Evolutionary conservation across 352 stramenopile species (phyloP), one percentile per base, ranked within the genome.

Genomic region (Globisporangium emineosum): DNA sequence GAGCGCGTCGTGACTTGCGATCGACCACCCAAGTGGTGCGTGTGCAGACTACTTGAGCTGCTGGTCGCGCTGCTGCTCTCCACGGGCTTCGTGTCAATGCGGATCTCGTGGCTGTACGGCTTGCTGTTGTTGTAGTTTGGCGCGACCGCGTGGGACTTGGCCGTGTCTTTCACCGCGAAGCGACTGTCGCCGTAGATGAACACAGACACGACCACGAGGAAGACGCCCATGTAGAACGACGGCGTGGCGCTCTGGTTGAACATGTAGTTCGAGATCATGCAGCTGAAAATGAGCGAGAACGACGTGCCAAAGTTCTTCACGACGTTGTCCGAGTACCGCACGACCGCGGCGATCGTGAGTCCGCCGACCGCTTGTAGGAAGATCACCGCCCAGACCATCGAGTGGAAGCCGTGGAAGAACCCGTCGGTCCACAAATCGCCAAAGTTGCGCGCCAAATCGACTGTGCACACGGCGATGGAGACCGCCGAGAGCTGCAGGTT

Each of bases 281-380:
- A 93, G 64, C 83, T 93, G 35, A 96, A 81, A 65, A 96, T 82
- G 60, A 96, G 76, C 59, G 88, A 94, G 72, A 96, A 92, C 19
- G 83, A 91, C 29, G 88, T 94, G 73, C 83, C 88, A 60, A 96
- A 96, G 70, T 94, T 96, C 78, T 96, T 96, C 69, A 96, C 81
- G 53, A 96, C 86, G 66, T 96, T 96, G 83, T 96, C 88, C 62
- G 88, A 94, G 76, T 88, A 96, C 21, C 86, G 81, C 71, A 96
- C 86, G 62, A 96, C 88, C 0, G 84, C 86, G 7, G 88, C 88
- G 66, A 94, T 90, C 5, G 85, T 94, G 63, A 96, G 82, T 0
- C 88, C 88, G 53, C 88, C 88, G 17, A 92, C 82, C 13, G 86
- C 88, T 66, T 96, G 88, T 19, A 96, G 68, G 35, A 92, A 83